Evolutionary conservation across 768 basidiomycete genomes (phyloP), one percentile per base, ranked within the genome.

Genomic region (Auriscalpium vulgare): DNA sequence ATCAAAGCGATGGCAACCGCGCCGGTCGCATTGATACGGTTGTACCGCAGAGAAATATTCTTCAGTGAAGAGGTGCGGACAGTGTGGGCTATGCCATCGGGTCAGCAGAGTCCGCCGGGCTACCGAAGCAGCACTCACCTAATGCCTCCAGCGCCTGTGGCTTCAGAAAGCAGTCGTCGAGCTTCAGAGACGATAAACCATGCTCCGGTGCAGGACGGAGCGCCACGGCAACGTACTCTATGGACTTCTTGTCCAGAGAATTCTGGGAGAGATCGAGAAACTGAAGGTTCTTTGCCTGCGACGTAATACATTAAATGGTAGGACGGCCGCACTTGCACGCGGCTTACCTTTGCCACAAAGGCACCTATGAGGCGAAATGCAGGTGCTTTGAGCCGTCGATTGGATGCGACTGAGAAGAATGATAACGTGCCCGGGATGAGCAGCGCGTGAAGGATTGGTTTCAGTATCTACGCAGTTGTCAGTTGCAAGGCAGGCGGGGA

Each of bases 251-350:
- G 67, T 97, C 95, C 57, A 97, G 70, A 2, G 74, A 67, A 59
- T 88, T 97, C 57, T 91, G 89, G 3, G 92, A 94, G 23, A 99
- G 70, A 68, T 99, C 95, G 37, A 97, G 78, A 71, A 93, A 97
- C 57, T 89, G 85, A 9, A 97, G 71, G 52, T 71, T 79, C 62
- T 80, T 82, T 11, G 92, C 84, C 88, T 95, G 51, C 34, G 16
- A 37, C n/a, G 23, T 40, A 34, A 58, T 14, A 62, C 29, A 44
- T 44, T 29, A 9, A 29, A 19, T 5, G 13, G 9, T 29, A n/a
- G 47, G 7, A 19, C 36, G n/a, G 40, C 9, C 19, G 34, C 29
- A 36, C 14, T 8, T 40, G n/a, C 23, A 54, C 35, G 16, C 37
- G 19, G n/a, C 21, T 46, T 63, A 87, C 91, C 76, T 88, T 85